phyloP scores from a whole-genome alignment of 2,329 filamentous ascomycete species.

The Scedosporium minutisporum region DNA sequence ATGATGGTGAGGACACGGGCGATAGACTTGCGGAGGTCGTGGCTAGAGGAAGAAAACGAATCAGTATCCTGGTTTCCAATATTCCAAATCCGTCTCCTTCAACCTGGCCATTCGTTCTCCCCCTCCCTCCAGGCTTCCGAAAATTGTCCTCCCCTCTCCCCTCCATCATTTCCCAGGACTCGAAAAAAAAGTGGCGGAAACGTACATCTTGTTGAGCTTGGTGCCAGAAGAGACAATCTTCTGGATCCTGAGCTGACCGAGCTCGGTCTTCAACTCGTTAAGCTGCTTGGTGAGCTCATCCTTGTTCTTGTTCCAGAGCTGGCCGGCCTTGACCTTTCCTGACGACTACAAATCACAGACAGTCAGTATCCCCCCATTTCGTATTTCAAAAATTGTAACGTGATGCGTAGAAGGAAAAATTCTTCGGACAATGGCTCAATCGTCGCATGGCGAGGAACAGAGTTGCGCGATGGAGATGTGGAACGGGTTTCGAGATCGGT shows the following conservation, averaged over 20 bases:
- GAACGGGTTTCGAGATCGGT: background rate
- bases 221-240: slow-evolving; percentile 93
- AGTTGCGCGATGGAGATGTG: background rate
- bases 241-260: slow-evolving; percentile 93
- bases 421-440: background rate
- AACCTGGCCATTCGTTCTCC: background rate
- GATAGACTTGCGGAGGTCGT: slow-evolving; percentile 99
- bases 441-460: background rate
- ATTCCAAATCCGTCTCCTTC: slow-evolving; percentile 2
- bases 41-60: slow-evolving; percentile 43
- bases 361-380: background rate
- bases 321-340: slow-evolving; percentile 80
- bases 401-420: background rate
- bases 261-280: slow-evolving; percentile 89
- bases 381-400: background rate
- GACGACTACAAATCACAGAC: slow-evolving; percentile 28
- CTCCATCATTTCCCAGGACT: background rate
- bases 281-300: slow-evolving; percentile 95
- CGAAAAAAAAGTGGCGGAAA: slow-evolving; percentile 8
- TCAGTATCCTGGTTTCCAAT: slow-evolving; percentile 12
- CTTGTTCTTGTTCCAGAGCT: slow-evolving; percentile 99
- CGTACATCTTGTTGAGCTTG: slow-evolving; percentile 97
- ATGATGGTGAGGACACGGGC: slow-evolving; percentile 98
- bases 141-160: background rate
- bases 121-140: no score